These are phyloP conservation scores for Protomyces arabidopsidicola DNA, from an alignment of 1,139 yeast species.

Conservation along the genomic window DNA sequence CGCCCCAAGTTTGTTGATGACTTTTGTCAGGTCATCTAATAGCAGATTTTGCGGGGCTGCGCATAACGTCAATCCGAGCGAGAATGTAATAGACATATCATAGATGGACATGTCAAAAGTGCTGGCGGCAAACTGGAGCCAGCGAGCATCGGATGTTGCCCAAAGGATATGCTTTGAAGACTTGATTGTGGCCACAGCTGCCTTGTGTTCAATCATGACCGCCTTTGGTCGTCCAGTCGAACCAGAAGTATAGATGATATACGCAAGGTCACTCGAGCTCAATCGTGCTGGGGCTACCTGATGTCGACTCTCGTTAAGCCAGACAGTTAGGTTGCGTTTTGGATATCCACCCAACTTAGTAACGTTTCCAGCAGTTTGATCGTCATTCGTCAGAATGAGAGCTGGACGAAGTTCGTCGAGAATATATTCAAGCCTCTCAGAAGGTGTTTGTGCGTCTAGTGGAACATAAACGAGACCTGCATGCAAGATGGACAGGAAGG, in stretches of 20 bases:
- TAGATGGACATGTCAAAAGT: conserved; percentile 35
- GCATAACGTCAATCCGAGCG: conserved; percentile 33
- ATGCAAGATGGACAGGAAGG: conserved; percentile 31
- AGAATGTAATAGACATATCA: conserved; percentile 33
- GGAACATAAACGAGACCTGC: conserved; percentile 34
- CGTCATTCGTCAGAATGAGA: not conserved
- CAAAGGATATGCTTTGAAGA: conserved; percentile 29
- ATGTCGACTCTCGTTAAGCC: not conserved
- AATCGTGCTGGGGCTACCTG: not conserved
- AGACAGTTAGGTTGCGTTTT: not conserved
- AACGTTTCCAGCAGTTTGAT: not conserved
- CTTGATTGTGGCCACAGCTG: conserved; percentile 32
- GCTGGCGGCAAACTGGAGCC: conserved; percentile 33
- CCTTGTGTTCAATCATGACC: conserved; percentile 31
- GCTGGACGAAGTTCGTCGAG: conserved; percentile 26
- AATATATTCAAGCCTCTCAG: conserved; percentile 29
- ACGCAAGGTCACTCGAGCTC: conserved; percentile 28
- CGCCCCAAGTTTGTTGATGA: conserved; percentile 28
- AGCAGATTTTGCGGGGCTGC: conserved; percentile 29
- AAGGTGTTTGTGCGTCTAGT: conserved; percentile 30
- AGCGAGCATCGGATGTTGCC: not conserved
- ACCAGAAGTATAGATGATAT: conserved; percentile 34
- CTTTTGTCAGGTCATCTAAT: conserved; percentile 30
- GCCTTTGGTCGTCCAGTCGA: conserved; percentile 35
- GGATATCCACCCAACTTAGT: not conserved